Percentiles rank a stretch among this genome's conserved stretches.
Evolutionary conservation across 1,139 yeast genomes (phyloP).

Genomic region (Debaryomyces udenii): DNA sequence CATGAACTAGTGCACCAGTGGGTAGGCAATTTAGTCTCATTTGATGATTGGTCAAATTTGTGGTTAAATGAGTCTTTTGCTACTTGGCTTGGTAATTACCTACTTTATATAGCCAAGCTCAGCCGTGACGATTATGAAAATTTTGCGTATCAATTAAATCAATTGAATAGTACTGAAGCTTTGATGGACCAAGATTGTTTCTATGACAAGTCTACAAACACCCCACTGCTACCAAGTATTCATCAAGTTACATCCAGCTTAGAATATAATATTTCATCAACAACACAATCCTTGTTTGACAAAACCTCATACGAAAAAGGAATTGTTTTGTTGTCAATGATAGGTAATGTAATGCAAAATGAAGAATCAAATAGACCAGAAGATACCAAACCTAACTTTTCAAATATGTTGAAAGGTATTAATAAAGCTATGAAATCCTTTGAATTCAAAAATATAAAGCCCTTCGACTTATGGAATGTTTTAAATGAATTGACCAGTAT

Average conservation of each 20-base stretch:
- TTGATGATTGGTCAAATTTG: constrained; percentile 65
- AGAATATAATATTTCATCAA: constrained; percentile 37
- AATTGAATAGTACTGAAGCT: constrained; percentile 38
- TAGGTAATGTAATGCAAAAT: constrained; percentile 48
- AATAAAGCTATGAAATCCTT: constrained; percentile 43
- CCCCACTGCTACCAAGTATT: constrained; percentile 31
- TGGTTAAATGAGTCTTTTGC: constrained; percentile 82
- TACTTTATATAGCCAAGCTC: constrained; percentile 34
- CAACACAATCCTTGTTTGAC: constrained; percentile 47
- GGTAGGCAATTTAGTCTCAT: constrained; percentile 69
- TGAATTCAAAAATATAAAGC: constrained; percentile 46
- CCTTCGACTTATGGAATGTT: constrained; percentile 59
- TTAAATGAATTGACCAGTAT: constrained; percentile 32
- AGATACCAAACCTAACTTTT: constrained; percentile 23
- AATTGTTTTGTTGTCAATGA: constrained; percentile 57
- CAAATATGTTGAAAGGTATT: constrained; percentile 37
- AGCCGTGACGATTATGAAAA: constrained; percentile 27
- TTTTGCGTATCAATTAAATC: constrained; percentile 28
- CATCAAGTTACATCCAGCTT: constrained; percentile 27
- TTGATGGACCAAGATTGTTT: constrained; percentile 46
- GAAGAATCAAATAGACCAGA: constrained; percentile 20
- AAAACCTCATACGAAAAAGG: constrained; percentile 67
- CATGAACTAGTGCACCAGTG: constrained; percentile 81
- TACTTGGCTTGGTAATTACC: constrained; percentile 61
- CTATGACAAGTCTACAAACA: constrained; percentile 24